Evolutionary conservation across 257 asterid genomes (phyloP), one percentile per base, ranked within the genome.

Genomic region (Vinca minor): DNA sequence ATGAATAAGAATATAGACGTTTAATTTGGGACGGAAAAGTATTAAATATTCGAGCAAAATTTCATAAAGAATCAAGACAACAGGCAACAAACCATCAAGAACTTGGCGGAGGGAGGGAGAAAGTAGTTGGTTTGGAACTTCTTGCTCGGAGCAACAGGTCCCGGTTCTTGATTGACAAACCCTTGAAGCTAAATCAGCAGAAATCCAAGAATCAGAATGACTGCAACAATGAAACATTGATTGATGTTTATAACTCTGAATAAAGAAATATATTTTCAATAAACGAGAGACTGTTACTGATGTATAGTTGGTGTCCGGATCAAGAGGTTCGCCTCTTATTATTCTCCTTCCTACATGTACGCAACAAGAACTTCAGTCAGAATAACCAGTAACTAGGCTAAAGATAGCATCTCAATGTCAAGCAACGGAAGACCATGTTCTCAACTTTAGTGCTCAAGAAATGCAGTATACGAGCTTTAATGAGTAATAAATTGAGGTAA

Each of bases 171-270:
- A 28, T 31, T 8, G 63, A 8, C 5, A 8, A 41, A 39, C 65
- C 49, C 44, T 10, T 52, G 62, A 39, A 44, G 56, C 38, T 31
- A 59, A 67, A 28, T 62, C 73, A 36, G 53, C 62, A 69, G 31
- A 69, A 38, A 60, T 23, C 61, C 61, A 55, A 17, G 5, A 55
- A 55, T 17, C 4, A 3, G 41, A 14, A 28, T 52, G 60, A 54
- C 15, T 53, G 45, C 59, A 68, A 6, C 45, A 38, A n/a, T n/a
- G n/a, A n/a, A n/a, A 26, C 21, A 15, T 47, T 56, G 32, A 26
- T 17, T 34, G 36, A 50, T 59, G 34, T 56, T 54, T 6, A 4
- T n/a, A 54, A 41, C 55, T 41, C 1, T 1, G 21, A 5, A 12
- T 18, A 0, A 10, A 1, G 14, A 49, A 28, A 53, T 25, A 29